Base-by-base conservation (phyloP, 306 rosid species). In the Acacia acuminata region DNA sequence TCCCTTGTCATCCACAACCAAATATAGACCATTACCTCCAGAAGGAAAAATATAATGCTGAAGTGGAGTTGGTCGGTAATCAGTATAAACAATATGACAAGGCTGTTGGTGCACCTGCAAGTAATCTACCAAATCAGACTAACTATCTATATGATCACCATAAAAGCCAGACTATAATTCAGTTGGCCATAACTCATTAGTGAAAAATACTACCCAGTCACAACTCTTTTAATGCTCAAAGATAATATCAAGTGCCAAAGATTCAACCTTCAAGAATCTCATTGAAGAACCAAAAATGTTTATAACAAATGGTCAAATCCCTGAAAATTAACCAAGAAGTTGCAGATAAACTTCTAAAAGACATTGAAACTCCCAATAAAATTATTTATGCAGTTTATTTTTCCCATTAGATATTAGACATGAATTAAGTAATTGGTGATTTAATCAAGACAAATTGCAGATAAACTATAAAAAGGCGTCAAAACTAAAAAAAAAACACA, bases 11-110 rank as follows among this genome's bases (percentile, higher is more conserved):
- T 96, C 99, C 42, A 96, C 99, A 75, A 89, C 98, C 88, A 96
- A 81, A 82, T 88, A 96, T 24, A 96, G 85, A 73, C 99, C 99
- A 47, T 92, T 90, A 56, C 96, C 90, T 27, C 97, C 97, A 5
- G 96, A 85, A 48, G 99, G 99, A 55, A 96, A 96, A 82, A 96
- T 81, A 81, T 96, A 96, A 85, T 93, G 98, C 85, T 96, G 99
- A 73, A 96, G 97, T 36, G 99, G 99, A 60, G 98, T 96, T 45
- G 99, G 99, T 76, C 99, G 89, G 86, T 90, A 96, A 87, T 93
- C 99, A 2, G 99, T 96, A 80, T 96, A 93, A 75, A 96, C 94
- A 73, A 96, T 90, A 80, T 96, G 99, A 85, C 99, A 96, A 15
- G 99, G 99, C 71, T 96, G 98, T 66, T 77, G 93, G 86, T 96